Conservation (phyloP, 352 stramenopile genomes). For the Phytophthora constricta region DNA sequence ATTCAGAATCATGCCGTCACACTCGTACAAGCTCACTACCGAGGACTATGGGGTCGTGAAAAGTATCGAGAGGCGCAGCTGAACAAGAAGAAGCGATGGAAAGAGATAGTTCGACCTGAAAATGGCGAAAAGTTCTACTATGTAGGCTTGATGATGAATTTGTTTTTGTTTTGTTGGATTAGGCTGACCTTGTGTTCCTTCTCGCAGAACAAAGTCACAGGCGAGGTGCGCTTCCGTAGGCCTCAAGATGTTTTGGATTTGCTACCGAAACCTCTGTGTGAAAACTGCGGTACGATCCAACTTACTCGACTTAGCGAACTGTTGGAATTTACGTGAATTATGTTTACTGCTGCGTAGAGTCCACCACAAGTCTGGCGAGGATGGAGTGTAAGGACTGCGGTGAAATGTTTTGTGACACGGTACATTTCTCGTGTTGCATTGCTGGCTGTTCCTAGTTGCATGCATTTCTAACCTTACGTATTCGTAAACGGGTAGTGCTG, state of each 20-base stretch:
- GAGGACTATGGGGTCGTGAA: slow-evolving; percentile 73
- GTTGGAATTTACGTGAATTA: not conserved
- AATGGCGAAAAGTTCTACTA: slow-evolving; percentile 91
- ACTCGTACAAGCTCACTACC: slow-evolving; percentile 76
- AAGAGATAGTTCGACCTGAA: slow-evolving; percentile 87
- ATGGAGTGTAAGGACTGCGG: slow-evolving; percentile 91
- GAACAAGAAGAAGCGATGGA: slow-evolving; percentile 90
- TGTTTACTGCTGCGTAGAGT: slow-evolving; percentile 13
- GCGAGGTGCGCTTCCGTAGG: slow-evolving; percentile 90
- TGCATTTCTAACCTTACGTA: no score
- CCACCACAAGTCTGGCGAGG: slow-evolving; percentile 46
- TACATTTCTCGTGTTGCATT: slow-evolving; percentile 30
- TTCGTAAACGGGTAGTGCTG: slow-evolving; percentile 86
- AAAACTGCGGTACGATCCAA: slow-evolving; percentile 81
- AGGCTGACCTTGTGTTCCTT: slow-evolving; percentile 8
- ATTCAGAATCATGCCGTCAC: slow-evolving; percentile 74
- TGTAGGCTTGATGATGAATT: slow-evolving; percentile 37
- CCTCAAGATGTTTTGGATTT: slow-evolving; percentile 94
- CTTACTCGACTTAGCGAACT: slow-evolving; percentile 3
- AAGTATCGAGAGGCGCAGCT: slow-evolving; percentile 57
- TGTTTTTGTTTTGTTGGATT: not conserved
- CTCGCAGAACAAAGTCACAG: slow-evolving; percentile 90
- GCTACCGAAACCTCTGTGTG: slow-evolving; percentile 85
- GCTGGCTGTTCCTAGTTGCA: not conserved
- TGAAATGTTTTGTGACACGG: slow-evolving; percentile 90